phyloP scores from a whole-genome alignment of 176 grass and related monocot genomes.

The Tillandsia fasciculata region DNA sequence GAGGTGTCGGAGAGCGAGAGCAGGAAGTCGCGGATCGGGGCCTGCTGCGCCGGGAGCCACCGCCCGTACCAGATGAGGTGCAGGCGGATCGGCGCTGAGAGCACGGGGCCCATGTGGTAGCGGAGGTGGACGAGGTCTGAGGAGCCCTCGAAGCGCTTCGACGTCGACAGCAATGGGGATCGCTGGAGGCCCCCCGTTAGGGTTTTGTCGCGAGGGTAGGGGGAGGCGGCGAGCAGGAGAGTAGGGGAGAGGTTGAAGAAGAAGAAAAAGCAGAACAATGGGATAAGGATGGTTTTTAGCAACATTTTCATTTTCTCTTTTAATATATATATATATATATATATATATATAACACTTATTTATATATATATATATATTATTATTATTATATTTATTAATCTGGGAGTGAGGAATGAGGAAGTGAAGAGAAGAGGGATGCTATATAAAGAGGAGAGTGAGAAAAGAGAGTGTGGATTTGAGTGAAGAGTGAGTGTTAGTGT shows the following conservation, averaged over 20 bases:
- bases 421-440: not conserved
- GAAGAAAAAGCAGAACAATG: not conserved
- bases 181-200: too few relatives aligned
- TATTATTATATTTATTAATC: too few relatives aligned
- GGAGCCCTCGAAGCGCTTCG: constrained; percentile 17
- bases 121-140: constrained; percentile 20
- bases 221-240: not conserved
- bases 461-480: not conserved
- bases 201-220: not conserved
- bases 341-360: too few relatives aligned
- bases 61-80: constrained; percentile 91
- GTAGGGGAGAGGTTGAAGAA: constrained; percentile 1
- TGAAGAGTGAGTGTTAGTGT: too few relatives aligned
- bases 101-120: constrained; percentile 90
- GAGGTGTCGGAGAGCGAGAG: constrained; percentile 42
- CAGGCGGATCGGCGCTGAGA: constrained; percentile 51
- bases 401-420: not conserved
- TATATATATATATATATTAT: too few relatives aligned
- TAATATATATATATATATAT: too few relatives aligned
- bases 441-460: too few relatives aligned
- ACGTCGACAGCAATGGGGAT: not conserved
- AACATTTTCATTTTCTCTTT: not conserved
- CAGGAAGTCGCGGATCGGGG: constrained; percentile 73
- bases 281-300: not conserved
- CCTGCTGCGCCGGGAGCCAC: constrained; percentile 46